phyloP scores from a whole-genome alignment of 2,329 filamentous ascomycete genomes.

The Aaosphaeria arxii region DNA sequence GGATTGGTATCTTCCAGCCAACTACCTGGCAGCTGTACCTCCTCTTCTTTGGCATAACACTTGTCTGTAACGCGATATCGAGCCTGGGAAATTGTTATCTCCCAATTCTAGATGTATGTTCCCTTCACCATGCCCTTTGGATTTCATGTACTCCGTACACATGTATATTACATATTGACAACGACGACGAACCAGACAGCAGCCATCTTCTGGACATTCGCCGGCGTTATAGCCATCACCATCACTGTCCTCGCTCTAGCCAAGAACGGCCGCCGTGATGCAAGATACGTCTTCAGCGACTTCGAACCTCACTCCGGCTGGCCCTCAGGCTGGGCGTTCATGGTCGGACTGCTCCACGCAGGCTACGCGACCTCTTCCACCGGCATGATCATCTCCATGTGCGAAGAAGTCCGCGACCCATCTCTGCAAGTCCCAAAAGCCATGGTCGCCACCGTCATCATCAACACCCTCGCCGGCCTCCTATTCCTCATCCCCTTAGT shows the following conservation, averaged over 20 bases:
- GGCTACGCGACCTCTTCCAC: constrained; percentile 73
- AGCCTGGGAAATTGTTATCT: constrained; percentile 53
- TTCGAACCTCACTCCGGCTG: constrained; percentile 70
- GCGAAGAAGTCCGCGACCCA: constrained; percentile 67
- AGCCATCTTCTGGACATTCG: constrained; percentile 73
- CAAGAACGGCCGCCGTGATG: constrained; percentile 63
- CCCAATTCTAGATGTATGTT: constrained; percentile 62
- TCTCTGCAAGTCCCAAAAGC: constrained; percentile 68
- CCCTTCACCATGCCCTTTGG: constrained; percentile 10
- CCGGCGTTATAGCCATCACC: constrained; percentile 64
- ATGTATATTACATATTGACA: too few species aligned
- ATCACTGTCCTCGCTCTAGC: constrained; percentile 63
- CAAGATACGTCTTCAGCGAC: constrained; percentile 61
- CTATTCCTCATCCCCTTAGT: constrained; percentile 67
- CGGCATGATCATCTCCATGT: constrained; percentile 80
- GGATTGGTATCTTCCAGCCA: constrained; percentile 44
- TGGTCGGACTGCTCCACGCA: constrained; percentile 68
- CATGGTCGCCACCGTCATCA: constrained; percentile 64
- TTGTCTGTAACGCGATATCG: constrained; percentile 51
- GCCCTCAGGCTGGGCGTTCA: constrained; percentile 69
- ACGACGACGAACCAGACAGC: constrained; percentile 52
- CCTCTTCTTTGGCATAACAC: constrained; percentile 49
- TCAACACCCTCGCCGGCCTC: constrained; percentile 66
- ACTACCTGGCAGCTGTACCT: constrained; percentile 47
- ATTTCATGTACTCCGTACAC: too few species aligned